These are phyloP conservation scores for Hortiboletus campestris DNA, from an alignment of 768 basidiomycete genomes.

Conservation along the genomic window DNA sequence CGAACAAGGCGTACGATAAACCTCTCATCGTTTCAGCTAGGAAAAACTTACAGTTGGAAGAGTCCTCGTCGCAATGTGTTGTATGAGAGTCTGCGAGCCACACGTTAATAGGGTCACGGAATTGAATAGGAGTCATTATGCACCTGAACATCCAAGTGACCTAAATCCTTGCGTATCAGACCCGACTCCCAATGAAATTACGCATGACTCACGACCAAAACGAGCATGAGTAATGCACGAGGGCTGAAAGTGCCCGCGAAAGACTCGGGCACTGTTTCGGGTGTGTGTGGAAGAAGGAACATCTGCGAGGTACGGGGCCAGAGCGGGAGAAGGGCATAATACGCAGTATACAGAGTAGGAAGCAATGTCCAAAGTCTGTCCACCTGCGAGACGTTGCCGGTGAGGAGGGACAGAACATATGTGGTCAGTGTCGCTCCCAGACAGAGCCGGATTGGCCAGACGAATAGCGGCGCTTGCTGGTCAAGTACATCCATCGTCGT, in stretches of 20 bases:
- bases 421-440: conserved; percentile 43
- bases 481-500: conserved; percentile 14
- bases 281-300: conserved; percentile 54
- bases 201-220: conserved; percentile 48
- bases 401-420: conserved; percentile 63
- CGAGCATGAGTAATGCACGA: conserved; percentile 73
- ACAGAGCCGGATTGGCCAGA: conserved; percentile 68
- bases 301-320: conserved; percentile 39
- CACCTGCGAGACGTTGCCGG: conserved; percentile 82
- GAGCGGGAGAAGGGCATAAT: conserved; percentile 76
- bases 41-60: conserved; percentile 57
- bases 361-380: conserved; percentile 81
- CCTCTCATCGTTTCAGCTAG: background rate
- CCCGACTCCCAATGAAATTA: background rate
- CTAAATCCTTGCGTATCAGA: conserved; percentile 22
- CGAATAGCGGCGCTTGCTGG: conserved; percentile 36
- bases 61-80: conserved; percentile 85
- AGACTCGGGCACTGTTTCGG: conserved; percentile 38
- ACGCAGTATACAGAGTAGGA: conserved; percentile 79
- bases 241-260: conserved; percentile 56
- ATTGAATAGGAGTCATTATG: background rate
- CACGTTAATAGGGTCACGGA: conserved; percentile 27
- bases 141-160: conserved; percentile 63
- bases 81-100: conserved; percentile 55
- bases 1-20: background rate